Evolutionary conservation across 306 rosid species (phyloP), one percentile per base, ranked within the genome.

Genomic region (Fragaria vesca): DNA sequence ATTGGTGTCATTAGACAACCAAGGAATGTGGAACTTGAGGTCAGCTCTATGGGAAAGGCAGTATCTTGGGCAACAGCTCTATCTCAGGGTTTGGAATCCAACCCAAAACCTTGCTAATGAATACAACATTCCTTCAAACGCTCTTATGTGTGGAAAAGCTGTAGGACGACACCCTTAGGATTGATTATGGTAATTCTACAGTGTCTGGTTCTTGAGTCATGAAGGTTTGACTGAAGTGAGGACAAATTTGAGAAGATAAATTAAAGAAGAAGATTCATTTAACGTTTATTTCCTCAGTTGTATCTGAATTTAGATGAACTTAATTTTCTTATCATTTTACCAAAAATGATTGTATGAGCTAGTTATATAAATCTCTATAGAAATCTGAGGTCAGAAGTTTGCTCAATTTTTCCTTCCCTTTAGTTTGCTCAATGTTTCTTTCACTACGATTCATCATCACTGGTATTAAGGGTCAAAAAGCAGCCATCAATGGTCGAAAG

Each of bases 11-110:
- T 79, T 95, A 78, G 99, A 95, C 87, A 95, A 95, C 90, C 91
- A 93, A 77, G 99, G 99, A 1, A 93, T 95, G 98, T 95, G 99
- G 99, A 95, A 93, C 60, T 43, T 93, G 87, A 93, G 99, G 72
- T 95, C 99, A 1, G 91, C 99, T 51, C 83, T 87, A 51, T 95
- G 97, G 99, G 99, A 91, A 78, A 93, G 96, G 79, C 97, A 95
- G 72, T 91, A 93, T 81, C 89, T 93, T 80, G 99, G 99, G 52
- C 98, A 95, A 42, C 99, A 95, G 38, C 77, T 95, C 24, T 95
- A 95, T 83, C 82, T 93, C 1, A 86, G 91, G 81, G 99, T 95
- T 28, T 95, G 97, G 96, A 86, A 73, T 84, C 82, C 90, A 50
- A 85, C 78, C 21, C 91, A 43, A 3, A 88, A 80, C 82, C 89